These are phyloP conservation scores for Reutealis trisperma DNA, from an alignment of 345 rosid genomes.

Conservation along the genomic window DNA sequence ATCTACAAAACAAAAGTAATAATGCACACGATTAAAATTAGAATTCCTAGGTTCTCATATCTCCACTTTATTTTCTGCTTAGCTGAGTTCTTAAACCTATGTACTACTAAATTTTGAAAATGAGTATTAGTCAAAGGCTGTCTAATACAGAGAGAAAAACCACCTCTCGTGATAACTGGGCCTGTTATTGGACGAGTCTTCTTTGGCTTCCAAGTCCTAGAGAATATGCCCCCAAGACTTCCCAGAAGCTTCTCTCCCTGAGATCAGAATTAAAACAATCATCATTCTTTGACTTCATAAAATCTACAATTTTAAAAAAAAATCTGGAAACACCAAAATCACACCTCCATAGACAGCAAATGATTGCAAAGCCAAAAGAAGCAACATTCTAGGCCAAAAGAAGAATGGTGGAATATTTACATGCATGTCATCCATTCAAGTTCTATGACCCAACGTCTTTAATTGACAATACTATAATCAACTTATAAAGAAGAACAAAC, in stretches of 20 bases:
- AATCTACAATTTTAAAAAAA: background rate
- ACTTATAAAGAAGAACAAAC: background rate
- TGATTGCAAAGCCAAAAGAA: background rate
- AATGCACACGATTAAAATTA: background rate
- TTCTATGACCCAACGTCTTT: background rate
- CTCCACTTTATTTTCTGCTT: background rate
- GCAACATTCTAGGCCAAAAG: background rate
- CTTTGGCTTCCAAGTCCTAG: conserved; percentile 94
- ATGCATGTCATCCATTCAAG: background rate
- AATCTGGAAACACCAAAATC: background rate
- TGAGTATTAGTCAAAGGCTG: background rate
- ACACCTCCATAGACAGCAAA: background rate
- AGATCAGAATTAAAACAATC: conserved; percentile 26
- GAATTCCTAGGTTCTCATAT: background rate
- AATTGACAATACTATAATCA: background rate
- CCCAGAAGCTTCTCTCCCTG: conserved; percentile 99
- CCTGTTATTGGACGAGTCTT: conserved; percentile 69
- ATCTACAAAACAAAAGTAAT: conserved; percentile 42
- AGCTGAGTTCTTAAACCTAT: no score
- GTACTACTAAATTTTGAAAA: background rate
- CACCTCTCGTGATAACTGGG: conserved; percentile 70
- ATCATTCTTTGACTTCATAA: background rate
- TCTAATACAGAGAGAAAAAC: conserved; percentile 13
- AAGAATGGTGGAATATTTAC: background rate
- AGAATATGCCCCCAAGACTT: conserved; percentile 89